A percentile compares a stretch with the other conserved stretches of the same genome.
These are phyloP conservation scores for Hanseniaspora hatyaiensis DNA, from an alignment of 805 yeast species.

Conservation along the genomic window DNA sequence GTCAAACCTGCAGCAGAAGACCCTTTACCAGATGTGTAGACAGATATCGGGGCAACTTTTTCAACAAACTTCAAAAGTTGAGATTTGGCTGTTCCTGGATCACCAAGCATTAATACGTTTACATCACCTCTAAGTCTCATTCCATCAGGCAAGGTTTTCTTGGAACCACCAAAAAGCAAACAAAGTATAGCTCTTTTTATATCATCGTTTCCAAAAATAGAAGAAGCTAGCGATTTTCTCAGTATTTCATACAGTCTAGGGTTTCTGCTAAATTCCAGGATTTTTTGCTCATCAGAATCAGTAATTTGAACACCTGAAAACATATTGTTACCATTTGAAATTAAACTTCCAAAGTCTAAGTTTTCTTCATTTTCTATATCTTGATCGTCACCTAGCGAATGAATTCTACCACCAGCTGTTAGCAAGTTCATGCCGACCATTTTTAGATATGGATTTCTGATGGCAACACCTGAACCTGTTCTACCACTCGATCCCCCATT, in stretches of 20 bases:
- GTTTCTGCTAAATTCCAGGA: constrained; percentile 62
- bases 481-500: constrained; percentile 31
- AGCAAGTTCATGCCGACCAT: constrained; percentile 62
- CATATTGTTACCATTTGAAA: constrained; percentile 9
- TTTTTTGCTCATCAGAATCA: constrained; percentile 91
- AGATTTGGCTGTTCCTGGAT: constrained; percentile 98
- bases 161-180: constrained; percentile 85
- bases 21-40: constrained; percentile 97
- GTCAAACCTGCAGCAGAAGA: constrained; percentile 99
- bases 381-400: constrained; percentile 35
- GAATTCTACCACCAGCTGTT: constrained; percentile 64
- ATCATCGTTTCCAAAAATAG: constrained; percentile 87
- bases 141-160: constrained; percentile 85
- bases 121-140: constrained; percentile 95
- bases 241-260: constrained; percentile 82
- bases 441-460: constrained; percentile 81
- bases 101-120: constrained; percentile 85
- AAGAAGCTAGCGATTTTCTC: constrained; percentile 84
- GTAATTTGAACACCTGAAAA: constrained; percentile 40
- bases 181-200: constrained; percentile 91
- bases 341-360: constrained; percentile 18
- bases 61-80: constrained; percentile 91
- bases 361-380: constrained; percentile 6
- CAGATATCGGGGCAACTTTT: constrained; percentile 85
- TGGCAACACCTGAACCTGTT: constrained; percentile 47